phyloP scores from a whole-genome alignment of 1,139 yeast genomes.

The Geotrichum histeridarum region DNA sequence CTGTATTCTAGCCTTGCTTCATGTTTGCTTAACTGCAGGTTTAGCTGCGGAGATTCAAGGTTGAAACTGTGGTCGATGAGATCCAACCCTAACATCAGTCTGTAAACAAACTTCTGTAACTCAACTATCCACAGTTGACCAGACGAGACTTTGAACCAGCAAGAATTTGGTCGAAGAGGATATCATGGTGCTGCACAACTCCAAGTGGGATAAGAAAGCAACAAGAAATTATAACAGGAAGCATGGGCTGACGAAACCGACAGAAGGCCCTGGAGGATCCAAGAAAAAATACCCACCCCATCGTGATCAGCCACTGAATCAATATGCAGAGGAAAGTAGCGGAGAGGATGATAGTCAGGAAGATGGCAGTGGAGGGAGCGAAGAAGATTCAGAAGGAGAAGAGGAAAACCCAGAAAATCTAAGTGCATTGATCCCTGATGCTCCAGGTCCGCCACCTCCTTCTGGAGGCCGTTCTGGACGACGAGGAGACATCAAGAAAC shows the following conservation, averaged over 20 bases:
- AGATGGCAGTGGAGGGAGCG: not conserved
- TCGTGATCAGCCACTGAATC: not conserved
- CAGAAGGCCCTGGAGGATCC: not conserved
- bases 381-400: not conserved
- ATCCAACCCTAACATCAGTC: no score
- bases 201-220: constrained; percentile 21
- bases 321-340: not conserved
- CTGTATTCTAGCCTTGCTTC: no score
- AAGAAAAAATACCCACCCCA: not conserved
- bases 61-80: no score
- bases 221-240: constrained; percentile 18
- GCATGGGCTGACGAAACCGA: constrained; percentile 18
- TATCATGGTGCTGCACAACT: constrained; percentile 19
- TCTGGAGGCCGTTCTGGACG: not conserved
- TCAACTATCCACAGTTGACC: no score
- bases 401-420: constrained; percentile 9
- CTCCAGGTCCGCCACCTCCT: not conserved
- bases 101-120: no score
- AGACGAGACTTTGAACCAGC: not conserved
- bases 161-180: not conserved
- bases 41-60: no score
- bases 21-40: no score
- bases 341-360: not conserved
- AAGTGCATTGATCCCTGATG: constrained; percentile 7
- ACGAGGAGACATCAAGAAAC: constrained; percentile 6